phyloP scores from a whole-genome alignment of 495 filamentous ascomycete species.

The Neurospora africana region DNA sequence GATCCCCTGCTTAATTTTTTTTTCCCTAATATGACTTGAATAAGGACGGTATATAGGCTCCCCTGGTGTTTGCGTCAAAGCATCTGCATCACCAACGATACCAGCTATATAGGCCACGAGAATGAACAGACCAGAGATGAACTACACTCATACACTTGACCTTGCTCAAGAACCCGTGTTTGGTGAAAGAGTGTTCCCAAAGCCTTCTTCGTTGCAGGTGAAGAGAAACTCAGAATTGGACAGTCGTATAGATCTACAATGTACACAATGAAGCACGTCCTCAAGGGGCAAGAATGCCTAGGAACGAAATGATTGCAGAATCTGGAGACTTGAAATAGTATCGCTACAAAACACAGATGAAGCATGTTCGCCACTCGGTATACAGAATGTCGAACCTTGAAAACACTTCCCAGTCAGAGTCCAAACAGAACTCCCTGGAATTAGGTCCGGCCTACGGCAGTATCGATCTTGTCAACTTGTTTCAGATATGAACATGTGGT shows the following conservation, averaged over 20 bases:
- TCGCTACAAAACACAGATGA: not conserved
- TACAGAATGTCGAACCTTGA: not conserved
- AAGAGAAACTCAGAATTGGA: not conserved
- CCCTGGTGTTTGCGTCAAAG: not conserved
- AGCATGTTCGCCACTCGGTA: not conserved
- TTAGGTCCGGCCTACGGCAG: not conserved
- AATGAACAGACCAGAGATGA: not conserved
- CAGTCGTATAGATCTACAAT: not conserved
- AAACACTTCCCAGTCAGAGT: not conserved
- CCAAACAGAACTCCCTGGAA: not conserved
- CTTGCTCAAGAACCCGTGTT: not conserved
- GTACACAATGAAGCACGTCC: not conserved
- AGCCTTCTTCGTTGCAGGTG: not conserved
- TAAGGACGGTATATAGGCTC: not conserved
- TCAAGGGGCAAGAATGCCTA: not conserved
- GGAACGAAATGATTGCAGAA: not conserved
- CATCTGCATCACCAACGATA: not conserved
- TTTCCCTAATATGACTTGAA: not conserved
- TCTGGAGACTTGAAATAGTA: not conserved
- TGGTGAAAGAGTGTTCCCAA: not conserved
- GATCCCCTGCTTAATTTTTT: not conserved
- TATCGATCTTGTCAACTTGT: not conserved
- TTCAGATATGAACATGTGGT: not conserved
- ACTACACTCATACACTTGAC: not conserved
- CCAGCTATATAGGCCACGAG: not conserved